A percentile compares a stretch with the other conserved stretches of the same genome.
These are phyloP conservation scores for Yamadazyma sp. DNA, from an alignment of 805 yeast genomes.

Conservation along the genomic window DNA sequence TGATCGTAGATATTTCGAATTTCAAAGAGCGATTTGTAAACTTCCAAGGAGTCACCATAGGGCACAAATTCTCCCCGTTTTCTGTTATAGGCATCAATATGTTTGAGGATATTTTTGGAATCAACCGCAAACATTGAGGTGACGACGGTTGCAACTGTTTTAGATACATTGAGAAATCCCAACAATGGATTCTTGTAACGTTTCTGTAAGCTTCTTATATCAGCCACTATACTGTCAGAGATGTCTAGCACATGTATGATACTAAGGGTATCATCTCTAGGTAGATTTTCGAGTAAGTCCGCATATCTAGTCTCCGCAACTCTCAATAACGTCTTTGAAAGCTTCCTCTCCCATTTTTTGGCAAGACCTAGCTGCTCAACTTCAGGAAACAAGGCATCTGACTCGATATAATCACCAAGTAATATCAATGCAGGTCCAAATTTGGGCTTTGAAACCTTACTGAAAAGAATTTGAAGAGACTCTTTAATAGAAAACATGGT, in stretches of 20 bases:
- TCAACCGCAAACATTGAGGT: conserved; percentile 56
- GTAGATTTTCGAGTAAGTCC: conserved; percentile 46
- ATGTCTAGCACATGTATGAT: conserved; percentile 56
- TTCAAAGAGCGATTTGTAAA: conserved; percentile 53
- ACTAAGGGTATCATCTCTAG: conserved; percentile 54
- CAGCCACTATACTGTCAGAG: conserved; percentile 51
- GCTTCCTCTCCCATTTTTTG: conserved; percentile 47
- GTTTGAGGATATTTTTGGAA: conserved; percentile 48
- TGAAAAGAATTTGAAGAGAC: conserved; percentile 41
- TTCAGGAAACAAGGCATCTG: conserved; percentile 44
- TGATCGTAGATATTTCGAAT: conserved; percentile 53
- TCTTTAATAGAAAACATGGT: conserved; percentile 47
- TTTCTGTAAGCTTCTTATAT: conserved; percentile 54
- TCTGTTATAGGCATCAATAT: conserved; percentile 44
- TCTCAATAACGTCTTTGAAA: conserved; percentile 34
- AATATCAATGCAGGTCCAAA: conserved; percentile 53
- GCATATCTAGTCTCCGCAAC: conserved; percentile 41
- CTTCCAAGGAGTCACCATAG: conserved; percentile 56
- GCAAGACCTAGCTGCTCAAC: conserved; percentile 35
- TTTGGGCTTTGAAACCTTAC: conserved; percentile 49
- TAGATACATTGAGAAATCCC: conserved; percentile 54
- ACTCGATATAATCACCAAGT: conserved; percentile 50
- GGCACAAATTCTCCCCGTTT: conserved; percentile 36
- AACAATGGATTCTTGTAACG: conserved; percentile 61
- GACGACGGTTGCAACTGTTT: conserved; percentile 48